Conservation (phyloP, 805 yeast species). For the Blastobotrys peoriensis region DNA sequence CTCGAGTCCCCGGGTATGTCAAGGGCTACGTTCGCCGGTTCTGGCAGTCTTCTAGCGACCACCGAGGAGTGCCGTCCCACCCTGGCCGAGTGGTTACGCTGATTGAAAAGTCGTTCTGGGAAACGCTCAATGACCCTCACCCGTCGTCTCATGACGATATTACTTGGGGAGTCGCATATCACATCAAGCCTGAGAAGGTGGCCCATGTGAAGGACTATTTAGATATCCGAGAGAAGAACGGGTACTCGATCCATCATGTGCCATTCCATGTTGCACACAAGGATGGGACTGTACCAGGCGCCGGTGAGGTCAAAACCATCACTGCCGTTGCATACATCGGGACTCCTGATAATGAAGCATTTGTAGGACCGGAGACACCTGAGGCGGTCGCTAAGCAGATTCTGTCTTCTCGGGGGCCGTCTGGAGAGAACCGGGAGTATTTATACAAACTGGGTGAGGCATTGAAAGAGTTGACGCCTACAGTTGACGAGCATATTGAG, state of each 20-base stretch:
- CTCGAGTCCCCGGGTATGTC: conserved; percentile 64
- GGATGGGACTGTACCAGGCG: background rate
- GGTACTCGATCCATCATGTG: conserved; percentile 66
- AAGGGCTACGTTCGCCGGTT: conserved; percentile 75
- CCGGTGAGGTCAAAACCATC: conserved; percentile 25
- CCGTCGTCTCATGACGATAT: conserved; percentile 28
- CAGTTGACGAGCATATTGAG: conserved; percentile 40
- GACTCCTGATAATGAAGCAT: conserved; percentile 70
- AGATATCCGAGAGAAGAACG: conserved; percentile 83
- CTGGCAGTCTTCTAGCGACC: conserved; percentile 90
- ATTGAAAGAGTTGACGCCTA: conserved; percentile 36
- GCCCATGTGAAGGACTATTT: conserved; percentile 58
- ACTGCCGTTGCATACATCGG: conserved; percentile 75
- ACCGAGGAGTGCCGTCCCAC: conserved; percentile 77
- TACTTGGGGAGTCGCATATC: conserved; percentile 79
- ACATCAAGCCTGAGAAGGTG: conserved; percentile 61
- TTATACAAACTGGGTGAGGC: conserved; percentile 49
- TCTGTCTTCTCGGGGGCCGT: conserved; percentile 57
- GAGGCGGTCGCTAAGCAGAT: conserved; percentile 57
- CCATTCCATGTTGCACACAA: conserved; percentile 47
- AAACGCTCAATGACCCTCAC: conserved; percentile 41
- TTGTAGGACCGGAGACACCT: conserved; percentile 73
- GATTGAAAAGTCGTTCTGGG: conserved; percentile 49
- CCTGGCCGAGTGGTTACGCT: conserved; percentile 90
- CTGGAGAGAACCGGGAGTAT: conserved; percentile 77